Conservation (phyloP, 768 basidiomycete species). For the Lactifluus pinguis region DNA sequence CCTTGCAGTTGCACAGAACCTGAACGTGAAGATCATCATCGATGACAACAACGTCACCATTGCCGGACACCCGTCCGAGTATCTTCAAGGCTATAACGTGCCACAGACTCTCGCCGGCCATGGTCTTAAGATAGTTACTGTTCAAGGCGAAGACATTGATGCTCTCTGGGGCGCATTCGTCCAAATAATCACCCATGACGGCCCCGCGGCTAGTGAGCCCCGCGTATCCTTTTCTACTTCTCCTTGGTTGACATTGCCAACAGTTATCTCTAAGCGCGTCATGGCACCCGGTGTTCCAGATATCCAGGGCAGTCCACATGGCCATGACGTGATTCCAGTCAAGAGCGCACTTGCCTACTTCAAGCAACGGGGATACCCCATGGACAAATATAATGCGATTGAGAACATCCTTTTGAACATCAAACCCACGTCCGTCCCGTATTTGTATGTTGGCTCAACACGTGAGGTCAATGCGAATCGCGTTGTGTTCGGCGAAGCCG, state of each 20-base stretch:
- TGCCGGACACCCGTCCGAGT: conserved; percentile 82
- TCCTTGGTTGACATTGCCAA: background rate
- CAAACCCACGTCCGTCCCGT: conserved; percentile 46
- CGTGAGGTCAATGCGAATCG: conserved; percentile 75
- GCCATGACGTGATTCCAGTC: conserved; percentile 80
- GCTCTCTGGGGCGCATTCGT: conserved; percentile 61
- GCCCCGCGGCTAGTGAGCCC: conserved; percentile 64
- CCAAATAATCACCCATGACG: conserved; percentile 47
- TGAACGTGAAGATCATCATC: conserved; percentile 81
- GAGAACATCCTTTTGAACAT: conserved; percentile 52
- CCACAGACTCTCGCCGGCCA: conserved; percentile 70
- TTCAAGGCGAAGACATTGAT: conserved; percentile 74
- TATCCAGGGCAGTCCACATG: conserved; percentile 72
- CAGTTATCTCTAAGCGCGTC: conserved; percentile 57
- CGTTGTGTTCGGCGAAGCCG: conserved; percentile 79
- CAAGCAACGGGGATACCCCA: conserved; percentile 46
- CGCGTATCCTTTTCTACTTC: background rate
- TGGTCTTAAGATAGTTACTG: conserved; percentile 66
- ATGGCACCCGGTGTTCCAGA: conserved; percentile 43
- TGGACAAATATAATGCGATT: conserved; percentile 28
- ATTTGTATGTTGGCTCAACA: conserved; percentile 59
- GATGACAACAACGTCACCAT: conserved; percentile 92
- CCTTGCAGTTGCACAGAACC: conserved; percentile 70
- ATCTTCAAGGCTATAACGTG: conserved; percentile 71
- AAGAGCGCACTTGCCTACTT: conserved; percentile 75